These are phyloP conservation scores for Aegle marmelos DNA, from an alignment of 345 rosid species.

Conservation along the genomic window DNA sequence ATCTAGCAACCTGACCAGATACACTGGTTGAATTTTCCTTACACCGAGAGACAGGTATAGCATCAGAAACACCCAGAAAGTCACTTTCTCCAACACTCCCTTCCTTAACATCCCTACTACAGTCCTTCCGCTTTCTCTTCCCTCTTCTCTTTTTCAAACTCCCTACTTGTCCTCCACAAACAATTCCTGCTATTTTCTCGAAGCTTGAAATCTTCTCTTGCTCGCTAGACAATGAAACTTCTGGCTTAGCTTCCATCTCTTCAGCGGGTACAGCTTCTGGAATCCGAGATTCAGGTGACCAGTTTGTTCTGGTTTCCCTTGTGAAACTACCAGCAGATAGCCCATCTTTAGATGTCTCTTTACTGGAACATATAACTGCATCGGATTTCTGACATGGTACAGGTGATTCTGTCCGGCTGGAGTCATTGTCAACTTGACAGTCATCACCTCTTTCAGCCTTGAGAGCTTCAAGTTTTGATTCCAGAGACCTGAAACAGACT, in stretches of 20 bases:
- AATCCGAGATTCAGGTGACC: conserved; percentile 45
- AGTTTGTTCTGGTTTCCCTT: conserved; percentile 48
- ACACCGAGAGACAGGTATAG: conserved; percentile 35
- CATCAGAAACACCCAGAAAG: conserved; percentile 41
- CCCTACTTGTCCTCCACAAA: conserved; percentile 39
- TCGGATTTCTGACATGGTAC: conserved; percentile 49
- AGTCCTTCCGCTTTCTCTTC: conserved; percentile 74
- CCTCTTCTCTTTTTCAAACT: conserved; percentile 69
- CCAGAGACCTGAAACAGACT: conserved; percentile 52
- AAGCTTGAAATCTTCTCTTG: conserved; percentile 29
- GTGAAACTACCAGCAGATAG: conserved; percentile 84
- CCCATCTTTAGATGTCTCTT: conserved; percentile 58
- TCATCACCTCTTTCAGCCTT: conserved; percentile 54
- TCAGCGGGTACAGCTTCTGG: conserved; percentile 31
- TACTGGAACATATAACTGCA: conserved; percentile 57
- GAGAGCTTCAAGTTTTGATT: conserved; percentile 67
- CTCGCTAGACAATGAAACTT: conserved; percentile 23
- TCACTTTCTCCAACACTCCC: conserved; percentile 71
- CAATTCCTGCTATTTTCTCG: conserved; percentile 33
- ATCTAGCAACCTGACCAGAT: conserved; percentile 30
- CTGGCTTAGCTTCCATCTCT: conserved; percentile 39
- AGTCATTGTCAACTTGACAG: conserved; percentile 41
- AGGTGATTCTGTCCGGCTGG: conserved; percentile 62
- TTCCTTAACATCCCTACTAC: conserved; percentile 53
- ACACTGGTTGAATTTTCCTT: conserved; percentile 45